A percentile compares a stretch with the other conserved stretches of the same genome.
Conservation (phyloP, 2,329 filamentous ascomycete species). For the Clarireedia homoeocarpa region DNA sequence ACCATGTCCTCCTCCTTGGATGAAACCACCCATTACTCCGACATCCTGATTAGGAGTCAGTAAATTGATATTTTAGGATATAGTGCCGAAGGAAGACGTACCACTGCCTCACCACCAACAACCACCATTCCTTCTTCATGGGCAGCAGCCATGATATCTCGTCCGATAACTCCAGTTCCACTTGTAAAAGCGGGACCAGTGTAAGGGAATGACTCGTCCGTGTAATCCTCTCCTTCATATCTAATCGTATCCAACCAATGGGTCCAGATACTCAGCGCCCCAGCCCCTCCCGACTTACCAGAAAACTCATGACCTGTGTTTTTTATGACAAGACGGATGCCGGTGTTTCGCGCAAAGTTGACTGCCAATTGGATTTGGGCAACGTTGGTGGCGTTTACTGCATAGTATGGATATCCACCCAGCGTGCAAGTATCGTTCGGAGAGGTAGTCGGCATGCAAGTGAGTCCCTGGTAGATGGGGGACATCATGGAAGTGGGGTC, state of each 20-base stretch:
- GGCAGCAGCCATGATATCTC: conserved; percentile 36
- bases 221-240: conserved; percentile 26
- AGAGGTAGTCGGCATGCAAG: conserved; percentile 29
- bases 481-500: conserved; percentile 37
- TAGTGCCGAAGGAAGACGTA: conserved; percentile 36
- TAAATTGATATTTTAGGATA: conserved; percentile 34
- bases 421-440: conserved; percentile 9
- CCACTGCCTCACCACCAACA: conserved; percentile 36
- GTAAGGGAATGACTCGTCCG: conserved; percentile 29
- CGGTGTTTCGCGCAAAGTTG: conserved; percentile 29
- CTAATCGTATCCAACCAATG: conserved; percentile 37
- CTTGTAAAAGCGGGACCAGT: conserved; percentile 31
- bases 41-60: conserved; percentile 32
- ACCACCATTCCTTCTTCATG: conserved; percentile 37
- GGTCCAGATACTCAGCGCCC: conserved; percentile 41
- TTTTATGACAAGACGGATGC: conserved; percentile 31
- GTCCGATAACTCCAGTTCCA: conserved; percentile 37
- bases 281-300: conserved; percentile 39
- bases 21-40: conserved; percentile 38
- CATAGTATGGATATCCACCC: conserved; percentile 16
- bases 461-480: conserved; percentile 36
- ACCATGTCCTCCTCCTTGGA: conserved; percentile 54
- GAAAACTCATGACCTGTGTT: conserved; percentile 42
- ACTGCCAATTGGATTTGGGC: conserved; percentile 22
- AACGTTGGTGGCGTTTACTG: conserved; percentile 20